These are phyloP conservation scores for Salix viminalis DNA, from an alignment of 345 rosid genomes.

Conservation along the genomic window DNA sequence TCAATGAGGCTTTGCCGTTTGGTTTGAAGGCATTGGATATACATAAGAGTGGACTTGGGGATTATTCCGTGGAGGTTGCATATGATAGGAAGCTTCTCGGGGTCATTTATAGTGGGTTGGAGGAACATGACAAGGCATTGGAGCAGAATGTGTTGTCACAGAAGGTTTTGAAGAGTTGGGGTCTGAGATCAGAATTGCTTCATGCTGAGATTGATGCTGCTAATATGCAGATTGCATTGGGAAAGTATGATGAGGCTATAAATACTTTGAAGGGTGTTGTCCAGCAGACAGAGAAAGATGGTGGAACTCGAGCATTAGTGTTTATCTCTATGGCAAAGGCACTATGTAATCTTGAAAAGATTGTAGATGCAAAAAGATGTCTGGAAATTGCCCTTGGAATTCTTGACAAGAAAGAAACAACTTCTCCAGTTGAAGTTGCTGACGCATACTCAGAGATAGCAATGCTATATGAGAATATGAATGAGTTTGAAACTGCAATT, in stretches of 20 bases:
- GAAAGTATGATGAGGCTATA: slow-evolving; percentile 68
- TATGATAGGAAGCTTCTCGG: slow-evolving; percentile 84
- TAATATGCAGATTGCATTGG: slow-evolving; percentile 83
- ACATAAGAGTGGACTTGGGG: slow-evolving; percentile 61
- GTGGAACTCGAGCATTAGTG: slow-evolving; percentile 66
- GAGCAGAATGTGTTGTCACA: slow-evolving; percentile 76
- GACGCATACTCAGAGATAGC: slow-evolving; percentile 93
- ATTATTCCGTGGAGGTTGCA: slow-evolving; percentile 80
- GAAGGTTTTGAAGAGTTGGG: slow-evolving; percentile 79
- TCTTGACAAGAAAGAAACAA: slow-evolving; percentile 64
- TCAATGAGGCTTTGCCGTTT: slow-evolving; percentile 74
- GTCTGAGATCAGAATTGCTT: slow-evolving; percentile 61
- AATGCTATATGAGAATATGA: slow-evolving; percentile 82
- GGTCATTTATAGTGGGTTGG: slow-evolving; percentile 80
- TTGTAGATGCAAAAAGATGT: slow-evolving; percentile 66
- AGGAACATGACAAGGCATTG: slow-evolving; percentile 77
- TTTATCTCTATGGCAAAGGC: slow-evolving; percentile 89
- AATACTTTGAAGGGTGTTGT: slow-evolving; percentile 56
- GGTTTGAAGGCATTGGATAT: slow-evolving; percentile 70
- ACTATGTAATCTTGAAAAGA: slow-evolving; percentile 54
- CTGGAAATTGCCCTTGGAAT: slow-evolving; percentile 75
- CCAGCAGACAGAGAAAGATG: slow-evolving; percentile 66
- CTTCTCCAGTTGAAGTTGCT: slow-evolving; percentile 69
- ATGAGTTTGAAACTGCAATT: slow-evolving; percentile 76
- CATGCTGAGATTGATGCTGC: slow-evolving; percentile 84